phyloP scores from a whole-genome alignment of 1,284 basidiomycete species.

The Tremellales sp. region DNA sequence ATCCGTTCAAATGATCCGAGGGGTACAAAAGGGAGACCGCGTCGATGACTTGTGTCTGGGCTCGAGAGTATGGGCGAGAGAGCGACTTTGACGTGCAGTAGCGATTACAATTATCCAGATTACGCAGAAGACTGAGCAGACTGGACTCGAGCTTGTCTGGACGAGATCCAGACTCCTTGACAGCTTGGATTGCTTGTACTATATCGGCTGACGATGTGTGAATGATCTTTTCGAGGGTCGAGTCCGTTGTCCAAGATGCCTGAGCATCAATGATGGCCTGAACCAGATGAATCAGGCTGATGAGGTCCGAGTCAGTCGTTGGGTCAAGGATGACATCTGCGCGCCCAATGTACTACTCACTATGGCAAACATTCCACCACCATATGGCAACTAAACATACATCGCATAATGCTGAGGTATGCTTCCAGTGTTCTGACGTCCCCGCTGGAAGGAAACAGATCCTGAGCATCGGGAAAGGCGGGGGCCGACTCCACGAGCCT shows the following conservation, averaged over 20 bases:
- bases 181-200: slow-evolving; percentile 15
- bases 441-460: neutral
- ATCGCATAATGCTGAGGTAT: neutral
- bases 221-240: neutral
- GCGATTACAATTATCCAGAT: neutral
- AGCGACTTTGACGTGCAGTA: neutral
- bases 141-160: slow-evolving; percentile 13
- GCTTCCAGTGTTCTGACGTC: neutral
- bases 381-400: neutral
- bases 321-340: neutral
- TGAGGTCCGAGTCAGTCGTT: neutral
- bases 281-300: neutral
- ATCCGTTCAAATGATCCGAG: neutral
- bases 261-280: neutral
- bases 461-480: neutral
- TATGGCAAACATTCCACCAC: neutral
- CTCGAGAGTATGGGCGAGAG: slow-evolving; percentile 1
- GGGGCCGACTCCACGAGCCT: neutral
- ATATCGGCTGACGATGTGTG: slow-evolving; percentile 12
- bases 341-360: neutral
- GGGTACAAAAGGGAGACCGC: neutral
- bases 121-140: neutral
- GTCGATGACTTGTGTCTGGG: slow-evolving; percentile 1
- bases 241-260: neutral
- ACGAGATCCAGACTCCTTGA: slow-evolving; percentile 9